Evolutionary conservation across 73 alveolate genomes (phyloP).

Genomic region (Tetrahymena thermophila): DNA sequence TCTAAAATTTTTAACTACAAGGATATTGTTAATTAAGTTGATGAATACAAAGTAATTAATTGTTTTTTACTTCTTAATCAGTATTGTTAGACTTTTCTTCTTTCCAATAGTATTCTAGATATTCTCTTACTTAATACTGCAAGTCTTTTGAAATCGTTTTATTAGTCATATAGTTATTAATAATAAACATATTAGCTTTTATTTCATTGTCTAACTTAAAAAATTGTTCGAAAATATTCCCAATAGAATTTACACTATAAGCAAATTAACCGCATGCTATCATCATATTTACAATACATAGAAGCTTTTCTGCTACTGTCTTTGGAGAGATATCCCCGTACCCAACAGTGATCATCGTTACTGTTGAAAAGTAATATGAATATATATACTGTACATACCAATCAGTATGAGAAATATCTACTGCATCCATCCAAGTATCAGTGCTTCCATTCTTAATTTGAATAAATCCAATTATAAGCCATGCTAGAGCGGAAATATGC

Average conservation of each 20-base stretch:
- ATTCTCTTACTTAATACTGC: background rate
- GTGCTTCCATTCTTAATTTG: background rate
- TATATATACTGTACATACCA: slow-evolving; percentile 4
- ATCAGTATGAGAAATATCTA: background rate
- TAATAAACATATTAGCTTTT: background rate
- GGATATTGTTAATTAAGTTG: too few species aligned
- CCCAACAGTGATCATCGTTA: slow-evolving; percentile 38
- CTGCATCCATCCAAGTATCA: background rate
- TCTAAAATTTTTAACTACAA: background rate
- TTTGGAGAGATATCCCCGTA: slow-evolving; percentile 35
- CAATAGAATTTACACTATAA: background rate
- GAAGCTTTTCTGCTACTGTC: background rate
- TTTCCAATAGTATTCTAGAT: background rate
- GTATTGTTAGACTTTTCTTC: background rate
- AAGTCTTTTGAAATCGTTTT: background rate
- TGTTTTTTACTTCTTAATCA: background rate
- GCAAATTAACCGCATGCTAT: background rate
- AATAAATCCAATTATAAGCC: background rate
- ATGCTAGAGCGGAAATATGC: background rate
- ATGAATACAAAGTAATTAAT: background rate
- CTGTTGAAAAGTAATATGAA: slow-evolving; percentile 16
- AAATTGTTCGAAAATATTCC: background rate
- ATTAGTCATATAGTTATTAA: background rate
- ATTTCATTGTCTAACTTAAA: background rate
- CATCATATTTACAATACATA: background rate